Percentiles rank a stretch among this genome's conserved stretches.
Conservation (phyloP, 106 monocot species). For the Allium fistulosum region DNA sequence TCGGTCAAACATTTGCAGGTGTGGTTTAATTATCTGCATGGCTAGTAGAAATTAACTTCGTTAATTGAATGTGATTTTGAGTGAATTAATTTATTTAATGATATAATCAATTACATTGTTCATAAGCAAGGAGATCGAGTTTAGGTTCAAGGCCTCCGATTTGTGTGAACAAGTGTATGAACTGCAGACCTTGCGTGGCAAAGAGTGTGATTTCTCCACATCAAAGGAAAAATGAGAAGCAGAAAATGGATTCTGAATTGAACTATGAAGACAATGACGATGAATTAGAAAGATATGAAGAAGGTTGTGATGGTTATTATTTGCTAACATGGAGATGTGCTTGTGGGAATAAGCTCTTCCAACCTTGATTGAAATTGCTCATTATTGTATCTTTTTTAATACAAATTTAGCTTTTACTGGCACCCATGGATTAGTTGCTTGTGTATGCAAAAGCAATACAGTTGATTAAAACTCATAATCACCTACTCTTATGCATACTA, state of each 20-base stretch:
- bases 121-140: conserved; percentile 5
- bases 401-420: no score
- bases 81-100: no score
- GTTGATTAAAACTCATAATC: no score
- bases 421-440: no score
- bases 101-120: no score
- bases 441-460: no score
- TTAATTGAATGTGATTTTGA: no score
- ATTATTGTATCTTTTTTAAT: no score
- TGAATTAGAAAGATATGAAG: not conserved
- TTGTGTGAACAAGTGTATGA: conserved; percentile 26
- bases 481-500: no score
- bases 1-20: not conserved
- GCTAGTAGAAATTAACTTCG: no score
- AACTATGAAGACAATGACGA: not conserved
- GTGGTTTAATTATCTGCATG: not conserved
- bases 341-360: conserved; percentile 25
- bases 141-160: conserved; percentile 25
- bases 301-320: conserved; percentile 17
- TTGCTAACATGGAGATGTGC: conserved; percentile 27
- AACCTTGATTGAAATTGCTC: conserved; percentile 7
- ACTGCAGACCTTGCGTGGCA: conserved; percentile 30
- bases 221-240: not conserved
- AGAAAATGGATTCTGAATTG: no score
- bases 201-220: conserved; percentile 16